phyloP scores from a whole-genome alignment of 345 rosid species.

The Triadica sebifera region DNA sequence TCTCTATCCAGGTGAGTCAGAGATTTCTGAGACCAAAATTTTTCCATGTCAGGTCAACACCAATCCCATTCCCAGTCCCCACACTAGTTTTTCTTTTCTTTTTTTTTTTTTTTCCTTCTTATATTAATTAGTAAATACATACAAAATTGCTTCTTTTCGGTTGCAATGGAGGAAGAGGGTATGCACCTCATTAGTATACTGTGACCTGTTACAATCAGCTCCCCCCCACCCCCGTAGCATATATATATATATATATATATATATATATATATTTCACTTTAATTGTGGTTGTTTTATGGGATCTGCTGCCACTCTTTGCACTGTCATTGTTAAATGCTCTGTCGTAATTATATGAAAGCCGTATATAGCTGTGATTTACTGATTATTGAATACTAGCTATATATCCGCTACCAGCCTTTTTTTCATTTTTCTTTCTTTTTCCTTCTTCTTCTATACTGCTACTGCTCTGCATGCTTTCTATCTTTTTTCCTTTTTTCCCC shows the following conservation, averaged over 20 bases:
- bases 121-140: background rate
- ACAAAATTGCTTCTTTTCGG: constrained; percentile 7
- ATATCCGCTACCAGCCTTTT: constrained; percentile 3
- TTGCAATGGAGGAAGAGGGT: constrained; percentile 8
- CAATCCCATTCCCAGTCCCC: background rate
- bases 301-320: constrained; percentile 40
- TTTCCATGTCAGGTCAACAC: background rate
- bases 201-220: constrained; percentile 30
- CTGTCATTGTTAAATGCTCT: constrained; percentile 33
- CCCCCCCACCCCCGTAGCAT: no score
- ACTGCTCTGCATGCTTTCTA: constrained; percentile 8
- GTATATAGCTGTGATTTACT: background rate
- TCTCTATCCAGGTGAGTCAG: constrained; percentile 10
- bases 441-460: background rate
- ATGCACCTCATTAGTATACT: background rate
- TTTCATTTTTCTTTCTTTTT: background rate
- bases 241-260: no score
- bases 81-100: background rate
- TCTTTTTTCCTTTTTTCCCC: background rate
- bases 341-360: constrained; percentile 14
- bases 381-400: background rate
- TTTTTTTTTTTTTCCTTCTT: no score
- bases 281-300: constrained; percentile 41
- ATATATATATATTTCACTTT: constrained; percentile 16
- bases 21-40: background rate